Conservation (phyloP, 2,329 filamentous ascomycete genomes). For the Hansfordia pulvinata region DNA sequence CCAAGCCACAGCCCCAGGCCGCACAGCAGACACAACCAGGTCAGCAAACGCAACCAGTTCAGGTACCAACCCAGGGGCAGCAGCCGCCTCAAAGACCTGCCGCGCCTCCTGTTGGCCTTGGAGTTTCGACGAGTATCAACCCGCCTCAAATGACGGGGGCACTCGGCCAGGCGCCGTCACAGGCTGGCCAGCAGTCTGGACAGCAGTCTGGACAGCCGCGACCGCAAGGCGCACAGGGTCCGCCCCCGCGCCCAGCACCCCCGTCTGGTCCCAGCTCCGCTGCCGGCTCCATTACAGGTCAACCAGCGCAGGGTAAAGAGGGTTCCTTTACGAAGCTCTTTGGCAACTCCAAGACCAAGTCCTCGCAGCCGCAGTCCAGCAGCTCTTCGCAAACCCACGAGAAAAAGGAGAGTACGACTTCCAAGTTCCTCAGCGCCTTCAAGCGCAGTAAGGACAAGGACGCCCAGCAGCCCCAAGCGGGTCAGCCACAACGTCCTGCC, state of each 20-base stretch:
- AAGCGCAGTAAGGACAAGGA: slow-evolving; percentile 14
- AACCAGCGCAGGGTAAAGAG: slow-evolving; percentile 1
- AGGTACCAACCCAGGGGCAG: slow-evolving; percentile 7
- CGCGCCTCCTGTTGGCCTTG: not conserved
- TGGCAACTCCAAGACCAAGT: slow-evolving; percentile 2
- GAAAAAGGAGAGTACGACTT: slow-evolving; percentile 16
- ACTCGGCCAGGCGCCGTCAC: too few relatives aligned
- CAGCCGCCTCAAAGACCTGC: not conserved
- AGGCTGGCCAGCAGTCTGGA: too few relatives aligned
- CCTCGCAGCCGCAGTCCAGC: slow-evolving; percentile 3
- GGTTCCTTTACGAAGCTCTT: slow-evolving; percentile 14
- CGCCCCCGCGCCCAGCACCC: too few relatives aligned
- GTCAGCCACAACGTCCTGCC: slow-evolving; percentile 4
- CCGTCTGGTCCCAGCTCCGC: too few relatives aligned
- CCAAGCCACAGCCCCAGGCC: not conserved
- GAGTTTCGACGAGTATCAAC: too few relatives aligned
- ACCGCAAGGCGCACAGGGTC: not conserved
- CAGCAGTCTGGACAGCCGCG: slow-evolving; percentile 1
- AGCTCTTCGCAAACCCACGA: slow-evolving; percentile 7
- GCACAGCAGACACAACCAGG: not conserved
- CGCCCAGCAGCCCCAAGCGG: slow-evolving; percentile 6
- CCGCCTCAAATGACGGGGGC: too few relatives aligned
- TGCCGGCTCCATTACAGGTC: too few relatives aligned
- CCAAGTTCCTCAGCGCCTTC: slow-evolving; percentile 15
- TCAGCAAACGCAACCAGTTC: slow-evolving; percentile 6